Evolutionary conservation across 306 rosid species (phyloP).

Genomic region (Pachyrhizus erosus): DNA sequence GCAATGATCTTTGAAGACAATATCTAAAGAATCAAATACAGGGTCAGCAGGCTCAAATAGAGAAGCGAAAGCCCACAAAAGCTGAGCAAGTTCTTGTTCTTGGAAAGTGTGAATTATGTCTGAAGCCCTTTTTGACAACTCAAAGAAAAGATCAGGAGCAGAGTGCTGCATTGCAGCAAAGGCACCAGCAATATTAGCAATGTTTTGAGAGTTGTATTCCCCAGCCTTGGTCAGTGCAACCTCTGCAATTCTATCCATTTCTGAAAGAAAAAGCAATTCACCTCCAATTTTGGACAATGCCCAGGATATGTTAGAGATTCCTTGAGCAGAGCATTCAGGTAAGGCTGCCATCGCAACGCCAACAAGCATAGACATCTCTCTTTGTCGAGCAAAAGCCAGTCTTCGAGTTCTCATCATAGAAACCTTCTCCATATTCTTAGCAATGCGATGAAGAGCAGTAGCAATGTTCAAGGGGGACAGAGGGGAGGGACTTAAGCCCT

Average conservation of each 20-base stretch:
- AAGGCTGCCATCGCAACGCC: conserved; percentile 83
- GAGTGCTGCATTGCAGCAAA: conserved; percentile 97
- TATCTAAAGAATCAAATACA: conserved; percentile 75
- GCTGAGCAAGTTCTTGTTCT: conserved; percentile 93
- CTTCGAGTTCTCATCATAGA: conserved; percentile 73
- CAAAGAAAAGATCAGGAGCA: conserved; percentile 75
- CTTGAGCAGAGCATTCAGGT: conserved; percentile 92
- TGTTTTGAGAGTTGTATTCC: conserved; percentile 88
- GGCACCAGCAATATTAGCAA: conserved; percentile 89
- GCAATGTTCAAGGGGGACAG: conserved; percentile 91
- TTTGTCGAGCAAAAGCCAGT: conserved; percentile 83
- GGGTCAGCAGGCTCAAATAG: conserved; percentile 69
- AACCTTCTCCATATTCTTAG: conserved; percentile 91
- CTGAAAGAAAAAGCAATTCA: conserved; percentile 82
- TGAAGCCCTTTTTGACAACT: conserved; percentile 72
- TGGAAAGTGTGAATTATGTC: conserved; percentile 72
- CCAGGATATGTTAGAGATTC: conserved; percentile 88
- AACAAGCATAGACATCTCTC: conserved; percentile 93
- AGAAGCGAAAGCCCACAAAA: conserved; percentile 95
- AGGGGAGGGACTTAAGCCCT: conserved; percentile 92
- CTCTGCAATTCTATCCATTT: conserved; percentile 95
- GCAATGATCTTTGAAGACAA: conserved; percentile 47
- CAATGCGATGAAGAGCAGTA: conserved; percentile 93
- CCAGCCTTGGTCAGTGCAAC: conserved; percentile 76
- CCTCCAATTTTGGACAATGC: conserved; percentile 95